These are phyloP conservation scores for Ophiostoma triangulosporum DNA, from an alignment of 2,329 filamentous ascomycete species.

Conservation along the genomic window DNA sequence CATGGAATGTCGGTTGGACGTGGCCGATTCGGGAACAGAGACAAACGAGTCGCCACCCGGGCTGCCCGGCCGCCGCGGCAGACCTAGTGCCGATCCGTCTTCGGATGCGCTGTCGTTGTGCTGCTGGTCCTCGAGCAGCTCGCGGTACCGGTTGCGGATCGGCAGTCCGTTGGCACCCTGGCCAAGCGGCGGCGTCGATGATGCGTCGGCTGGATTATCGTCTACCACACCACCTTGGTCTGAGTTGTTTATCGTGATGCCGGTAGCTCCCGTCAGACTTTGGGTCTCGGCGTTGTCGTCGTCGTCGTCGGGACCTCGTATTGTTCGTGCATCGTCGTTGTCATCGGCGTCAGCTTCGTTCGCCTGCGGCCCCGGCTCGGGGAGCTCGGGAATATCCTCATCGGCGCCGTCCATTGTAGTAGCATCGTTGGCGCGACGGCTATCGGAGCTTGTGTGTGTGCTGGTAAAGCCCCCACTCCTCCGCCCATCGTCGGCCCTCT, in stretches of 20 bases:
- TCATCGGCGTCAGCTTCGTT: slow-evolving; percentile 13
- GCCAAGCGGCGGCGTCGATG: slow-evolving; percentile 13
- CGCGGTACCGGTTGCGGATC: slow-evolving; percentile 29
- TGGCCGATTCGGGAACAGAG: slow-evolving; percentile 71
- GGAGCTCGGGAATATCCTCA: slow-evolving; percentile 12
- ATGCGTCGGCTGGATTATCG: slow-evolving; percentile 22
- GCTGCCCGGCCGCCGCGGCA: slow-evolving; percentile 46
- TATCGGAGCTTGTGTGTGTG: background rate
- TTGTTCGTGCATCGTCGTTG: slow-evolving; percentile 30
- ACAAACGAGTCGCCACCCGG: slow-evolving; percentile 48
- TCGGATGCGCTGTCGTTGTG: slow-evolving; percentile 35
- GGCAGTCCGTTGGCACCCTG: slow-evolving; percentile 20
- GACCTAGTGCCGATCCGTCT: slow-evolving; percentile 35
- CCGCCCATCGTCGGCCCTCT: slow-evolving; percentile 11
- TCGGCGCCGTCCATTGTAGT: background rate
- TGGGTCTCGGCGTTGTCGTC: background rate
- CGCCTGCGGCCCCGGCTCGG: background rate
- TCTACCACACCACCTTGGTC: slow-evolving; percentile 17
- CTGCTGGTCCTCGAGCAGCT: slow-evolving; percentile 27
- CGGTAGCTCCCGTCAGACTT: background rate
- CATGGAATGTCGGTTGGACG: slow-evolving; percentile 58
- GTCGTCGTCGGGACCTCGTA: slow-evolving; percentile 25
- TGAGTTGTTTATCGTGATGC: background rate
- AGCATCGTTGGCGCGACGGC: background rate
- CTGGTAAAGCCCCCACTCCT: background rate